phyloP scores from a whole-genome alignment of 2,329 filamentous ascomycete species.

The Colletotrichum theobromicola region DNA sequence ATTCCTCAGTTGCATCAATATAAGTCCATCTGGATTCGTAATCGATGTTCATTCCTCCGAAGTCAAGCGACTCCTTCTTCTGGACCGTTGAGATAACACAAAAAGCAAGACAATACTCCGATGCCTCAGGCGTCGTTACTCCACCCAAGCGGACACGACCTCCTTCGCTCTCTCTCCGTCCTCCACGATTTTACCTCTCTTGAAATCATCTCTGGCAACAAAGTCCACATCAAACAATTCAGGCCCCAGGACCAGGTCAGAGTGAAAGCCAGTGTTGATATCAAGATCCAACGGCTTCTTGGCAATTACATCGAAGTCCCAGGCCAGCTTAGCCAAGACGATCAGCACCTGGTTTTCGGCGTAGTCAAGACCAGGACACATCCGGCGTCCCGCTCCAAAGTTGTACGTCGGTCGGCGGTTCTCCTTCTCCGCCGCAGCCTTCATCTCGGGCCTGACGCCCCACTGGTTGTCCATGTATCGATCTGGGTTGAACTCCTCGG shows the following conservation, averaged over 20 bases:
- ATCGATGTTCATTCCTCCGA: not conserved
- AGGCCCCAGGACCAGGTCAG: slow-evolving; percentile 22
- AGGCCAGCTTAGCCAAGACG: slow-evolving; percentile 46
- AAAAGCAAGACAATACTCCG: too few species aligned
- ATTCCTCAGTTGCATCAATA: not conserved
- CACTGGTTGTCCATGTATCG: slow-evolving; percentile 27
- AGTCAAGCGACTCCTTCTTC: not conserved
- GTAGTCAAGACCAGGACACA: slow-evolving; percentile 54
- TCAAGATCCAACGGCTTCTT: slow-evolving; percentile 27
- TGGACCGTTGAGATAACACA: too few species aligned
- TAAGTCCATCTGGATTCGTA: not conserved
- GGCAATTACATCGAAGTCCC: slow-evolving; percentile 48
- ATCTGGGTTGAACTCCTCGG: slow-evolving; percentile 30
- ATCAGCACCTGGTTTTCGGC: slow-evolving; percentile 49
- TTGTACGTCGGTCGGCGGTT: slow-evolving; percentile 36
- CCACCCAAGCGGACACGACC: not conserved
- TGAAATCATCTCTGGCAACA: slow-evolving; percentile 22
- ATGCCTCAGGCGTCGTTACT: not conserved
- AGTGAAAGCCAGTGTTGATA: slow-evolving; percentile 28
- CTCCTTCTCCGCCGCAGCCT: not conserved
- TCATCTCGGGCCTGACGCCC: slow-evolving; percentile 12
- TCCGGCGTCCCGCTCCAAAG: slow-evolving; percentile 53
- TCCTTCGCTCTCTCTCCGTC: not conserved
- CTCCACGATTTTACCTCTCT: slow-evolving; percentile 13
- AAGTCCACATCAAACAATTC: slow-evolving; percentile 25